Percentiles rank a stretch among this genome's conserved stretches.
These are phyloP conservation scores for Nannizziopsis arthrosporioides DNA, from an alignment of 2,329 filamentous ascomycete species.

Conservation along the genomic window DNA sequence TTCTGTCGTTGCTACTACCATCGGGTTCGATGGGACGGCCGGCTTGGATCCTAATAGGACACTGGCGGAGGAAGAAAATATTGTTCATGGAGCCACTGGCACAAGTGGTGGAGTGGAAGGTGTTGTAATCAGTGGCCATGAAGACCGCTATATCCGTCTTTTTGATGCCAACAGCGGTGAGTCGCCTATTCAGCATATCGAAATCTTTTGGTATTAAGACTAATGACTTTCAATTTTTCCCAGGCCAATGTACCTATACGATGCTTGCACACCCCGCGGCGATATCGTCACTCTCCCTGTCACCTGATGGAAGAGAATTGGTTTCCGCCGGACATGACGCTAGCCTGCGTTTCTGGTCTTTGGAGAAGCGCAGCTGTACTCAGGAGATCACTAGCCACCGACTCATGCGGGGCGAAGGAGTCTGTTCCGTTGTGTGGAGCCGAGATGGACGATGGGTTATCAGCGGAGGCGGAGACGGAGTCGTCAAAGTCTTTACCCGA, in stretches of 20 bases:
- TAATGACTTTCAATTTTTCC: not conserved
- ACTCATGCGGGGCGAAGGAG: constrained; percentile 89
- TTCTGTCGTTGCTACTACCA: constrained; percentile 74
- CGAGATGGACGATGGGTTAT: constrained; percentile 91
- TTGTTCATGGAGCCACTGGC: constrained; percentile 70
- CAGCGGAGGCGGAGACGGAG: constrained; percentile 84
- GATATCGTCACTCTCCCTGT: constrained; percentile 82
- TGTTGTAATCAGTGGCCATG: constrained; percentile 89
- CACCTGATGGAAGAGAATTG: constrained; percentile 83
- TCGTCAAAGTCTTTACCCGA: constrained; percentile 73
- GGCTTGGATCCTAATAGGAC: constrained; percentile 51
- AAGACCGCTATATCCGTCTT: constrained; percentile 91
- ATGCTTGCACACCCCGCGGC: constrained; percentile 94
- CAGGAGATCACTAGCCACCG: constrained; percentile 91
- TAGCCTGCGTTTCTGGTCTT: constrained; percentile 88
- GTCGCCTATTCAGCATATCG: constrained; percentile 27
- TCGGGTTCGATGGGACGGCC: constrained; percentile 59
- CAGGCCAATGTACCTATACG: constrained; percentile 97
- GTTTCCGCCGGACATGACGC: constrained; percentile 95
- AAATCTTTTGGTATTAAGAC: constrained; percentile 7
- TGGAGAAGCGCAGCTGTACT: constrained; percentile 89
- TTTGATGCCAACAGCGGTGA: constrained; percentile 98
- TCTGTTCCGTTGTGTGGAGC: constrained; percentile 91
- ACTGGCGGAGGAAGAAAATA: constrained; percentile 56
- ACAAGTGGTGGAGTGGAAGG: constrained; percentile 76